These are phyloP conservation scores for Monosporascus sp. DNA, from an alignment of 2,329 filamentous ascomycete genomes.

Conservation along the genomic window DNA sequence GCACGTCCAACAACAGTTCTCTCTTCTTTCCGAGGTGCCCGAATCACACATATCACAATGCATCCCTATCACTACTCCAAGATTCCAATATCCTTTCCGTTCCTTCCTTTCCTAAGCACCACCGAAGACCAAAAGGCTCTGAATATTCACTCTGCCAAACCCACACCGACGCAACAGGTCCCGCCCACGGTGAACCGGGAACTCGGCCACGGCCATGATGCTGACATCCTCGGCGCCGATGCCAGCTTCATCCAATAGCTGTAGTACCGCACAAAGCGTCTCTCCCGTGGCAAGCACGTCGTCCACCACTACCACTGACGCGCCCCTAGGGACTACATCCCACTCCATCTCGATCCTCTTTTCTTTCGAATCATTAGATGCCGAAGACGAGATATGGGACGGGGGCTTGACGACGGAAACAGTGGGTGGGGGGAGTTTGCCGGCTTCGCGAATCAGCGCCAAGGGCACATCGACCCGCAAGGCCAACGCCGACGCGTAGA, in stretches of 20 bases:
- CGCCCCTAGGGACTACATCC: conserved; percentile 33
- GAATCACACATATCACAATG: too few species aligned
- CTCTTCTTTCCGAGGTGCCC: too few species aligned
- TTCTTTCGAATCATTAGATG: conserved; percentile 15
- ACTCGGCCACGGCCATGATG: conserved; percentile 53
- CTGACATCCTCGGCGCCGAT: conserved; percentile 35
- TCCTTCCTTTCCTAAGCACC: conserved; percentile 28
- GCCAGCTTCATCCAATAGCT: conserved; percentile 39
- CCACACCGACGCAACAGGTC: conserved; percentile 38
- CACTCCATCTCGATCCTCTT: conserved; percentile 45
- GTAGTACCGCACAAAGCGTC: conserved; percentile 49
- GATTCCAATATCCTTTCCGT: not conserved
- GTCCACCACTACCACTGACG: conserved; percentile 51
- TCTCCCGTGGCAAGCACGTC: conserved; percentile 53
- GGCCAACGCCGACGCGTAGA: conserved; percentile 50
- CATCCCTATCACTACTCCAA: too few species aligned
- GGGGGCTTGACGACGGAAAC: conserved; percentile 40
- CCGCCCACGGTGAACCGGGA: conserved; percentile 49
- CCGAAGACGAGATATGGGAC: conserved; percentile 51
- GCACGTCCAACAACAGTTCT: too few species aligned
- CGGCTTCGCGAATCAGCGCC: conserved; percentile 47
- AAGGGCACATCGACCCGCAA: conserved; percentile 35
- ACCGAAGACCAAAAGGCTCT: conserved; percentile 49
- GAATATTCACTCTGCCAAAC: conserved; percentile 45
- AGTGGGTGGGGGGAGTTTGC: conserved; percentile 54